phyloP scores from a whole-genome alignment of 768 basidiomycete species.

The Termitomyces sp. region DNA sequence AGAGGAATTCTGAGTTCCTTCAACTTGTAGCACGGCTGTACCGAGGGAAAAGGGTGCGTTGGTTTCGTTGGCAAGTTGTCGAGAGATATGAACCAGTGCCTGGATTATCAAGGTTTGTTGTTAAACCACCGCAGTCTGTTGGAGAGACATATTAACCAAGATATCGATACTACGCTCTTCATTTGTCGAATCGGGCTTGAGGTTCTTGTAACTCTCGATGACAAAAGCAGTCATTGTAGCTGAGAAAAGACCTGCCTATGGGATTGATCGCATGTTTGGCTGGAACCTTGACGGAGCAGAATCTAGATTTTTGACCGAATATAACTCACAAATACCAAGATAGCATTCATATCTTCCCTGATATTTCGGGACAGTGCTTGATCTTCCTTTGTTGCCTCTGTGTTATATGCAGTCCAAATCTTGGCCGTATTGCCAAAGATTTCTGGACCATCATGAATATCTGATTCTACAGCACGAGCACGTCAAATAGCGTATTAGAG shows the following conservation, averaged over 20 bases:
- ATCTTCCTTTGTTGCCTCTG: slow-evolving; percentile 13
- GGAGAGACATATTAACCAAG: neutral
- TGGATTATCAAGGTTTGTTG: neutral
- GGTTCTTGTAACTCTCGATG: slow-evolving; percentile 19
- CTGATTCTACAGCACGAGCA: neutral
- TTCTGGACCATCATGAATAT: neutral
- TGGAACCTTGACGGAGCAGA: neutral
- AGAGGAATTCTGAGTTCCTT: neutral
- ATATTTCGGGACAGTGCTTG: slow-evolving; percentile 12
- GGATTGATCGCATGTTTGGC: neutral
- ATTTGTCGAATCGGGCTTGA: slow-evolving; percentile 10
- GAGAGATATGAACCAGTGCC: neutral
- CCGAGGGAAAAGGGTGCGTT: neutral
- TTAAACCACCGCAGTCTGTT: neutral
- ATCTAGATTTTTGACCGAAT: neutral
- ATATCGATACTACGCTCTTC: neutral
- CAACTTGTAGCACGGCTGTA: neutral
- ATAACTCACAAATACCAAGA: slow-evolving; percentile 15
- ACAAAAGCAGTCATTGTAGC: slow-evolving; percentile 21
- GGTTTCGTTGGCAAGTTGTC: neutral
- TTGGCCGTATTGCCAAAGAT: slow-evolving; percentile 6
- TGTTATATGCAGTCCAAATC: slow-evolving; percentile 14
- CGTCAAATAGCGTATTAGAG: neutral
- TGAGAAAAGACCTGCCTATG: slow-evolving; percentile 21
- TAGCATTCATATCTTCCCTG: slow-evolving; percentile 14